Base-by-base conservation (phyloP, 2,329 filamentous ascomycete genomes). In the Ophiostoma ulmi region DNA sequence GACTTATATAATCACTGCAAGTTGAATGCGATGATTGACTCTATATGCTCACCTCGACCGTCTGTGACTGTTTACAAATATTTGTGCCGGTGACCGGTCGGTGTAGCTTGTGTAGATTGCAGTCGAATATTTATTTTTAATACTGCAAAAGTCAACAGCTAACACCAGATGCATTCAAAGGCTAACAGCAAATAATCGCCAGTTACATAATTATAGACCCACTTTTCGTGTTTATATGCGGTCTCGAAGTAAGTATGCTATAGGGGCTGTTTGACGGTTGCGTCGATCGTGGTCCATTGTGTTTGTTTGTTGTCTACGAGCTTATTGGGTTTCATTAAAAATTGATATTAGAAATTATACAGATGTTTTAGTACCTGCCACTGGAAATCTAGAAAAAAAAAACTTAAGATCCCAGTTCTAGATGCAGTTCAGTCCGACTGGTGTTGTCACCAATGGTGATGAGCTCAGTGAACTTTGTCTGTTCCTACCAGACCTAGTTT, bases 341-440 rank as follows among this genome's bases (percentile, higher is more conserved):
- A n/a, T 38, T 13, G 8, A 39, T 65, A 65, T 65, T 65, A 65
- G 7, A 39, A 8, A 65, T 65, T 65, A 65, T 39, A 39, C 5
- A 64, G 35, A 20, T 11, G 4, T 65, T 65, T 22, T 39, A 20
- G 11, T n/a, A 22, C 5, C 39, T 39, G 35, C 6, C 35, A 64
- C 8, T 11, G 17, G 52, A 26, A 58, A 36, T 22, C 36, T 6
- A 61, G 55, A 10, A 6, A 10, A 64, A 36, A 38, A 10, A n/a
- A 48, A n/a, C n/a, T 8, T 20, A 48, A 20, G 17, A 38, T 64
- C 17, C 61, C 61, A 38, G 31, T 38, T 31, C 35, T 10, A 38
- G 26, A 64, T 64, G 61, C 61, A 11, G 5, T 20, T 31, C 31
- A 31, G 61, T 38, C 8, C 22, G 52, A 8, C 52, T 58, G n/a